Conservation (phyloP, 371 early-diverging fungal species). For the Rhizopus stolonifer region DNA sequence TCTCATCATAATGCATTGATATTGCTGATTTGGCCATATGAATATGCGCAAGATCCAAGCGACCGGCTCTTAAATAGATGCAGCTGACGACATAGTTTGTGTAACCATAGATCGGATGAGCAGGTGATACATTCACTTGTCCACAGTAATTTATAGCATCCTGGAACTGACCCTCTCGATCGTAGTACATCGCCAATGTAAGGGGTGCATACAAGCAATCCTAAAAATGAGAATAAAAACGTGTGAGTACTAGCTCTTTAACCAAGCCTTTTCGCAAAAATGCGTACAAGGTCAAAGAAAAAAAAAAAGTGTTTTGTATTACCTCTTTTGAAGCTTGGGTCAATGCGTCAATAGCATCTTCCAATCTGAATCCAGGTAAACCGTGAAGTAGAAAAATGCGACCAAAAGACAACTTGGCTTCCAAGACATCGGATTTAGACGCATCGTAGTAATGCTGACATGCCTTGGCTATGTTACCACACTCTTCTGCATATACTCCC, state of each 20-base stretch:
- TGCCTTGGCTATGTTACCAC: conserved; percentile 10
- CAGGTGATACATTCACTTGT: not conserved
- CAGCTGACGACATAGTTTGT: conserved; percentile 11
- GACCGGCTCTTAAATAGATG: conserved; percentile 16
- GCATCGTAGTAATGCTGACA: conserved; percentile 14
- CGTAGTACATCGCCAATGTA: conserved; percentile 17
- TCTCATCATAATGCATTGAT: not conserved
- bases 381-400: not conserved
- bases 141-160: conserved; percentile 7
- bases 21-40: conserved; percentile 8
- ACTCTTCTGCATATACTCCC: conserved; percentile 16
- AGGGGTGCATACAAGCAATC: conserved; percentile 17
- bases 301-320: not conserved
- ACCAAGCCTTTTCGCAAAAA: too few relatives aligned
- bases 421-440: not conserved
- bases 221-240: conserved; percentile 4
- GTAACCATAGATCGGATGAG: conserved; percentile 15
- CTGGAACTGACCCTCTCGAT: conserved; percentile 5
- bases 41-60: conserved; percentile 2
- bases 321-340: conserved; percentile 14
- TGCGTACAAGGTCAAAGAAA: too few relatives aligned
- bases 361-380: not conserved
- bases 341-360: conserved; percentile 14
- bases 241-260: too few relatives aligned
- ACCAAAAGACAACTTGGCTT: conserved; percentile 19